A percentile compares a stretch with the other conserved stretches of the same genome.
Conservation (phyloP, 2,329 filamentous ascomycete species). For the Daldinia sp. region DNA sequence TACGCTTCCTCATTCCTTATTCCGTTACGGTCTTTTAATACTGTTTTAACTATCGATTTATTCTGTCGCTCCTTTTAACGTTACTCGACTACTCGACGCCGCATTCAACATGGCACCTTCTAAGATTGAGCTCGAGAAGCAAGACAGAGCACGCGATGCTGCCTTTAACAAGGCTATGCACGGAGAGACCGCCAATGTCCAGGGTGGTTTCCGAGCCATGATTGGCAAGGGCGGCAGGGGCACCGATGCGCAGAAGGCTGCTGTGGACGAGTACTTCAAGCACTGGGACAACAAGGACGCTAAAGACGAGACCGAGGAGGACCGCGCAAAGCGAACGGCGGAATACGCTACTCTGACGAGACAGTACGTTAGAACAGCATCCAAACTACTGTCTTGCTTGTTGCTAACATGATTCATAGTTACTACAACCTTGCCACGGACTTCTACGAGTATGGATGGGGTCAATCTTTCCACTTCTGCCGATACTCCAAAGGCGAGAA, state of each 20-base stretch:
- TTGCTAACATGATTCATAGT: conserved; percentile 52
- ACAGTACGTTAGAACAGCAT: conserved; percentile 20
- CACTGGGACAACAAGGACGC: conserved; percentile 90
- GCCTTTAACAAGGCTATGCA: conserved; percentile 91
- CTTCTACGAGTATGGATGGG: conserved; percentile 97
- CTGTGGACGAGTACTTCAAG: conserved; percentile 93
- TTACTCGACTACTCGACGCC: conserved; percentile 15
- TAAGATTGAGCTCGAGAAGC: conserved; percentile 71
- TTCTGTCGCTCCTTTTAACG: background rate
- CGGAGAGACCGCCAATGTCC: conserved; percentile 71
- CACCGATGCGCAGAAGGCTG: conserved; percentile 75
- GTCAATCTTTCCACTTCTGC: conserved; percentile 96
- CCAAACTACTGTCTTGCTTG: background rate
- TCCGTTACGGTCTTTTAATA: background rate
- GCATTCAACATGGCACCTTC: conserved; percentile 56
- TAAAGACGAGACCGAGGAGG: conserved; percentile 82
- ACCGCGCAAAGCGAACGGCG: conserved; percentile 71
- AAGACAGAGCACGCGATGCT: conserved; percentile 86
- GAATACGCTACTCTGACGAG: conserved; percentile 31
- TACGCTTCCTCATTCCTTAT: no score
- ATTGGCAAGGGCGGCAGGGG: conserved; percentile 89
- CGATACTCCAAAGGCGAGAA: conserved; percentile 87
- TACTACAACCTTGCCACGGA: conserved; percentile 99
- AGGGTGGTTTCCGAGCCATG: conserved; percentile 83
- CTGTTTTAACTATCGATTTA: background rate